Evolutionary conservation across 441 rosid species (phyloP).

Genomic region (Adansonia grandidieri): DNA sequence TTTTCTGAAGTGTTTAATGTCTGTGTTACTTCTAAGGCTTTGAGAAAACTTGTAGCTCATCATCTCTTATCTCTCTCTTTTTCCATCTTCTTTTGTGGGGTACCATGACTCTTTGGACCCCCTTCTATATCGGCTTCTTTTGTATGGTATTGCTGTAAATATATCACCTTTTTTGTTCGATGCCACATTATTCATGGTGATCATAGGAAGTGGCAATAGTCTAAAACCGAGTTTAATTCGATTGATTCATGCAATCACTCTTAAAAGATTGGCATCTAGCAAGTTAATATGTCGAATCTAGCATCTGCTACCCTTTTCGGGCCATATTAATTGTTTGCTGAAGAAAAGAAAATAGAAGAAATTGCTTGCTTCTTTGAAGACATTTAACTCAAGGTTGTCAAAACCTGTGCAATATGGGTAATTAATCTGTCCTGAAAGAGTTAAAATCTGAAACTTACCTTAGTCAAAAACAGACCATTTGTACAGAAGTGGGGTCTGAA

Average conservation of each 20-base stretch:
- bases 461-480: background rate
- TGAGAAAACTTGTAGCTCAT: constrained; percentile 25
- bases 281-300: too few relatives aligned
- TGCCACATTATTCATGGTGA: background rate
- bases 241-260: too few relatives aligned
- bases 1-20: background rate
- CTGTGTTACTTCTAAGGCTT: constrained; percentile 26
- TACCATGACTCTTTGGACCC: background rate
- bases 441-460: background rate
- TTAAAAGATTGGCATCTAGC: too few relatives aligned
- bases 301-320: too few relatives aligned
- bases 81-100: constrained; percentile 16
- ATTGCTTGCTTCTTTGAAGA: background rate
- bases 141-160: constrained; percentile 46
- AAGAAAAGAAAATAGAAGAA: background rate
- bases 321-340: too few relatives aligned
- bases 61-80: background rate
- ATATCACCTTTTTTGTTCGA: constrained; percentile 12
- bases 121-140: constrained; percentile 15
- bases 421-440: background rate
- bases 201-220: background rate
- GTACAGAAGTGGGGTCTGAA: constrained; percentile 36
- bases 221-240: too few relatives aligned
- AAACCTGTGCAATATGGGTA: background rate
- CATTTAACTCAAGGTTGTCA: background rate